phyloP scores from a whole-genome alignment of 257 asterid species.

The Fraxinus anomala region DNA sequence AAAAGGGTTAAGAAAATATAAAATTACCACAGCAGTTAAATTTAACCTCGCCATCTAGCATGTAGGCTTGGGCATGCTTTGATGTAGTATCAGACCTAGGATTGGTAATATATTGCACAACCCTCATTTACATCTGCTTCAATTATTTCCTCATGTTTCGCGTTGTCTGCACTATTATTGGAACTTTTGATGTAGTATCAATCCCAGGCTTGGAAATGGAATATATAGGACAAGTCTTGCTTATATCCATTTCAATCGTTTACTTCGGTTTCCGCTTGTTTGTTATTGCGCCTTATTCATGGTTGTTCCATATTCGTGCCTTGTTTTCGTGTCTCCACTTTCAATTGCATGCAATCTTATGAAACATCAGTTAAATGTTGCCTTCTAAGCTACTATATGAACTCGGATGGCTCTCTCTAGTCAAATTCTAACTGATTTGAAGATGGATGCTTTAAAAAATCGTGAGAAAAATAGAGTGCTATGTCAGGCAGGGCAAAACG shows the following conservation, averaged over 20 bases:
- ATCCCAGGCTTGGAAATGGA: background rate
- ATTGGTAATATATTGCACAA: background rate
- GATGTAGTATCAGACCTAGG: background rate
- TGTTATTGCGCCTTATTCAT: background rate
- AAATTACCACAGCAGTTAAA: background rate
- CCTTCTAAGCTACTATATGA: background rate
- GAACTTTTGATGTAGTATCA: background rate
- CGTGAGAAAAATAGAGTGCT: background rate
- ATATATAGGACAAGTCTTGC: background rate
- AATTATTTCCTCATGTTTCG: background rate
- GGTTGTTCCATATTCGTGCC: background rate
- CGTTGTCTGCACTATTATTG: background rate
- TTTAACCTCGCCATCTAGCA: background rate
- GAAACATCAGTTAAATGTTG: background rate
- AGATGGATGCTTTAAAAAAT: background rate
- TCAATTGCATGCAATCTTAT: background rate
- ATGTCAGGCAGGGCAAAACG: background rate
- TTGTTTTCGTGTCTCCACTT: background rate
- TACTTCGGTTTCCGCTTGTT: background rate
- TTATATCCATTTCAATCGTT: background rate
- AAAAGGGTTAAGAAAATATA: background rate
- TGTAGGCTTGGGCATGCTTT: background rate
- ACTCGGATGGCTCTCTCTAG: constrained; percentile 2
- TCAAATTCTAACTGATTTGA: background rate
- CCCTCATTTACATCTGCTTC: background rate